Evolutionary conservation across 306 rosid genomes (phyloP), one percentile per base, ranked within the genome.

Genomic region (Prunus fruticosa): DNA sequence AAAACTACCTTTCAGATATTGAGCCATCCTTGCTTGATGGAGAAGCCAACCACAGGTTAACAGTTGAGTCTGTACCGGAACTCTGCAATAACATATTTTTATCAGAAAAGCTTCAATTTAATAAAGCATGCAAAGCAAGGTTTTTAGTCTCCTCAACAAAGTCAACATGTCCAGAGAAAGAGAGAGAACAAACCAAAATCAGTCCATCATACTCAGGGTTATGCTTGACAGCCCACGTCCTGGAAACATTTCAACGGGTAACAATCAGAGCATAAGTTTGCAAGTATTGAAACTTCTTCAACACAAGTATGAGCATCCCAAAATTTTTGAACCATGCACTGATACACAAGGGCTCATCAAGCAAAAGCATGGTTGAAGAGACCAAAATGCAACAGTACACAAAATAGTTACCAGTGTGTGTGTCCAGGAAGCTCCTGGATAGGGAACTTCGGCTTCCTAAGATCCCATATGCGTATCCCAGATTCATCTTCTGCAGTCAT

Each of bases 351-450:
- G 38, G 72, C 64, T 82, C 68, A 63, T 72, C 77, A 53, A 50
- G 70, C 19, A 75, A 64, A n/a, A 30, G 68, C 76, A 78, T 32
- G 50, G 49, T 53, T 25, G 64, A 56, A 77, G 78, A 68, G 81
- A 82, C 11, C 72, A 69, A 47, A 67, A 61, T 78, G 56, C 69
- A 71, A 74, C 64, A 16, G 68, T 47, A 22, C 64, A 74, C 41
- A 38, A 74, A 70, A 51, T 16, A 62, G 32, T 73, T 95, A 95
- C 99, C 99, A 92, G 86, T 96, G 99, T 72, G 97, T 88, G 74
- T 96, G 99, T 71, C 99, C 98, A 19, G 91, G 92, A 84, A 96
- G 93, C 84, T 92, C 96, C 71, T 87, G 96, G 87, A 86, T 76
- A 28, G 97, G 93, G 77, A 85, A 72, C 71, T 89, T 87, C 25